Conservation (phyloP, 1,284 basidiomycete genomes). For the Stygiomarasmius scandens region DNA sequence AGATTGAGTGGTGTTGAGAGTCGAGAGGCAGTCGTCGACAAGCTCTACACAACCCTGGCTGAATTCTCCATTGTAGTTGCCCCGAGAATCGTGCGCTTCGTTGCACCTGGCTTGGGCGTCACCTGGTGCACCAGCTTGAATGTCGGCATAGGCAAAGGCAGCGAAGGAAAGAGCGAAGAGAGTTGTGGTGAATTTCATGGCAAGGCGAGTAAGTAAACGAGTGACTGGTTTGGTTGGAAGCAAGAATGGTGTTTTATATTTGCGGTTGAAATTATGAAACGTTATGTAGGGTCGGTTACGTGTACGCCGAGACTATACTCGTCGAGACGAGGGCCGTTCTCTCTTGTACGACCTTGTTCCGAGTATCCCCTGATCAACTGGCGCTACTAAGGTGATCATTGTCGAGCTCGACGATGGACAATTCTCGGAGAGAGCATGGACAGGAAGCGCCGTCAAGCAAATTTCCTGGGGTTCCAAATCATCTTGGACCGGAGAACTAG, state of each 20-base stretch:
- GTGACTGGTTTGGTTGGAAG: background rate
- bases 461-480: too few relatives aligned
- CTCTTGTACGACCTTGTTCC: too few relatives aligned
- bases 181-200: constrained; percentile 1
- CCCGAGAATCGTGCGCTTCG: background rate
- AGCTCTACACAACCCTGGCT: background rate
- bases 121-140: background rate
- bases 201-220: background rate
- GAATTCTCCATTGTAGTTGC: background rate
- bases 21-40: background rate
- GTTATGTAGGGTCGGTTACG: background rate
- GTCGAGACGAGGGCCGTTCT: too few relatives aligned
- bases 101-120: background rate
- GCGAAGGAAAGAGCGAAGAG: background rate
- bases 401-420: too few relatives aligned
- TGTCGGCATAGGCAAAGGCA: background rate
- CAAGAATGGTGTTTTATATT: background rate
- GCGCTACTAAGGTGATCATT: too few relatives aligned
- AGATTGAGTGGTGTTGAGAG: constrained; percentile 1
- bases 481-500: too few relatives aligned
- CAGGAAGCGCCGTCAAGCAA: too few relatives aligned
- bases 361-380: too few relatives aligned
- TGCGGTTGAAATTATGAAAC: background rate
- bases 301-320: background rate
- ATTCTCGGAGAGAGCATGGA: too few relatives aligned